Evolutionary conservation across 768 basidiomycete species (phyloP).

Genomic region (Exsudoporus frostii): DNA sequence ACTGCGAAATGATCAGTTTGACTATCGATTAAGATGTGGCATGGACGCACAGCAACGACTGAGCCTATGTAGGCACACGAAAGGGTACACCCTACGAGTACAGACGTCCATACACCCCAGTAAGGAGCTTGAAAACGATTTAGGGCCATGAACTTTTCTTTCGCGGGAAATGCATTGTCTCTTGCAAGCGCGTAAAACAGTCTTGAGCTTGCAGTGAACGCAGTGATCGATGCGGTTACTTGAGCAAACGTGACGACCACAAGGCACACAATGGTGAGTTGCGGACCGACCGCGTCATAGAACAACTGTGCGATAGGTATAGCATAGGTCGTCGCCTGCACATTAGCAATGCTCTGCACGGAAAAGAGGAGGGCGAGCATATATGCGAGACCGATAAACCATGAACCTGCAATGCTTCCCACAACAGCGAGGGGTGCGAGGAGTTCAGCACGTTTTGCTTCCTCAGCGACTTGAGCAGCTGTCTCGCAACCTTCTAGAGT

Average conservation of each 20-base stretch:
- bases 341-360: conserved; percentile 48
- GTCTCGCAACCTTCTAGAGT: conserved; percentile 62
- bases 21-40: neutral
- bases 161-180: conserved; percentile 50
- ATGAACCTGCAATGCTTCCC: conserved; percentile 54
- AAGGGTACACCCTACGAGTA: conserved; percentile 49
- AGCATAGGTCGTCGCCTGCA: conserved; percentile 50
- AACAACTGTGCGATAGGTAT: conserved; percentile 60
- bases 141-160: conserved; percentile 44
- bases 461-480: conserved; percentile 62
- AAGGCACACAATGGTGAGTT: conserved; percentile 49
- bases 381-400: conserved; percentile 54
- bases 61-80: conserved; percentile 60
- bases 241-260: conserved; percentile 48
- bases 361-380: conserved; percentile 59
- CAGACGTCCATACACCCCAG: conserved; percentile 53
- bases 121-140: conserved; percentile 54
- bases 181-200: conserved; percentile 56
- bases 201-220: conserved; percentile 56
- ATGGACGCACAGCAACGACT: conserved; percentile 44
- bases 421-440: conserved; percentile 58
- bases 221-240: conserved; percentile 54
- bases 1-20: conserved; percentile 27
- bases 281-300: conserved; percentile 48
- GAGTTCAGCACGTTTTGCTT: conserved; percentile 51